Percentiles rank a stretch among this genome's conserved stretches.
Conservation (phyloP, 2,329 filamentous ascomycete species). For the Zarea fungicola region DNA sequence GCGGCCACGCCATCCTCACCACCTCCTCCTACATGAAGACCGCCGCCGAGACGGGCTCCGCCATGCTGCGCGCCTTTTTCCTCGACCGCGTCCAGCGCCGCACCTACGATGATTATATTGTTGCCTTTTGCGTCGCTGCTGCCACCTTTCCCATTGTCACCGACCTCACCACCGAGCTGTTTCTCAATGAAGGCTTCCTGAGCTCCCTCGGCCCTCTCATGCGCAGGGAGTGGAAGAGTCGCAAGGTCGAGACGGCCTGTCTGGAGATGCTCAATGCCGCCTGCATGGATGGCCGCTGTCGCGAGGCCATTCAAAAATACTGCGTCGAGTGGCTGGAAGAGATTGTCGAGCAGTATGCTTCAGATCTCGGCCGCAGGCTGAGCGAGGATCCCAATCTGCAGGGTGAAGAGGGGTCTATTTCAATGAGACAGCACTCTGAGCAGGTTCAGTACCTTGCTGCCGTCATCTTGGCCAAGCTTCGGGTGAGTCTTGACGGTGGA, state of each 20-base stretch:
- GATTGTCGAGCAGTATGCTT: slow-evolving; percentile 67
- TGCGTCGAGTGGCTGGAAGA: slow-evolving; percentile 85
- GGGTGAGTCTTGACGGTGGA: too few relatives aligned
- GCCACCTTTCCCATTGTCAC: slow-evolving; percentile 83
- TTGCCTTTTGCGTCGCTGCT: slow-evolving; percentile 89
- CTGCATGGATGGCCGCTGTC: slow-evolving; percentile 77
- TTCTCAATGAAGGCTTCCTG: slow-evolving; percentile 85
- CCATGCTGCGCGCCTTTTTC: slow-evolving; percentile 70
- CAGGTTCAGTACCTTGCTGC: slow-evolving; percentile 62
- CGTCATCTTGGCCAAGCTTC: slow-evolving; percentile 69
- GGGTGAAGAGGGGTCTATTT: slow-evolving; percentile 53
- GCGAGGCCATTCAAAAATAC: slow-evolving; percentile 78
- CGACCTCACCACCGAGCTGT: slow-evolving; percentile 68
- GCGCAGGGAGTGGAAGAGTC: slow-evolving; percentile 74
- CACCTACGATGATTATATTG: slow-evolving; percentile 81
- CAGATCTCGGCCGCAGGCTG: slow-evolving; percentile 45
- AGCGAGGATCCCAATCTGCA: slow-evolving; percentile 52
- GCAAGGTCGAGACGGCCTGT: slow-evolving; percentile 78
- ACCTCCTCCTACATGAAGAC: slow-evolving; percentile 80
- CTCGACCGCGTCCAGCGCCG: slow-evolving; percentile 64
- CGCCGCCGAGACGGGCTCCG: slow-evolving; percentile 63
- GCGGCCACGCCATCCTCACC: slow-evolving; percentile 76
- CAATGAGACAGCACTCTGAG: slow-evolving; percentile 56
- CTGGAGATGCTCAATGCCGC: slow-evolving; percentile 88
- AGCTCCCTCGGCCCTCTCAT: slow-evolving; percentile 70